Base-by-base conservation (phyloP, 164 flowering plant genomes). In the Paratinospora sagittata region DNA sequence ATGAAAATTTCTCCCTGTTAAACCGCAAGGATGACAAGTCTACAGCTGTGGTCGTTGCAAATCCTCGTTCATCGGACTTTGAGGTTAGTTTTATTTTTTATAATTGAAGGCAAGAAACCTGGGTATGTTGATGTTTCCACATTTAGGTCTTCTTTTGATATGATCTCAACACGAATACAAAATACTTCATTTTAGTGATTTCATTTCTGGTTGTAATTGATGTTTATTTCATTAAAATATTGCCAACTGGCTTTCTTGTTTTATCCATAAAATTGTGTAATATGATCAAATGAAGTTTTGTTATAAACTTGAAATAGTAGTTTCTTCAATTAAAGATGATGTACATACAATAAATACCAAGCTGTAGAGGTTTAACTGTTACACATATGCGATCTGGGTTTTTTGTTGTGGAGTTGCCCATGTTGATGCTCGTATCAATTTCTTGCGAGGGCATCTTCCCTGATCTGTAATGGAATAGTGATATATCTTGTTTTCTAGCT, bases 21-120 rank as follows among this genome's bases (percentile, higher is more conserved):
- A 91, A 89, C 55, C 87, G 89, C 5, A 79, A 84, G 66, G 97
- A 91, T 86, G 88, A 91, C 72, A 73, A 75, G n/a, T 79, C 88
- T 52, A 83, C 84, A 6, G 90, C 96, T 27, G 95, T 87, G 19
- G 78, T 84, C 16, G 84, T 88, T 79, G 91, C 78, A 58, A 96
- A 96, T 82, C 99, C 99, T 10, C 97, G 99, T 24, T 83, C 95
- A 9, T 70, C 95, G 47, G 99, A 96, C 82, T 91, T 90, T 84
- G 96, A 96, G 98, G 99, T 92, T 69, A 73, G 89, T 76, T 39
- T 60, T 41, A 61, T 57, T 57, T 37, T 69, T 39, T 27, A 57
- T 41, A 14, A 30, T 36, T 21, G 7, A 58, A 21, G 10, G 23
- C 17, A 43, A 43, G 47, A 43, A 1, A 11, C 47, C 47, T 43